Percentiles rank a stretch among this genome's conserved stretches.
phyloP scores from a whole-genome alignment of 768 basidiomycete genomes.

The Tulasnella sp. region DNA sequence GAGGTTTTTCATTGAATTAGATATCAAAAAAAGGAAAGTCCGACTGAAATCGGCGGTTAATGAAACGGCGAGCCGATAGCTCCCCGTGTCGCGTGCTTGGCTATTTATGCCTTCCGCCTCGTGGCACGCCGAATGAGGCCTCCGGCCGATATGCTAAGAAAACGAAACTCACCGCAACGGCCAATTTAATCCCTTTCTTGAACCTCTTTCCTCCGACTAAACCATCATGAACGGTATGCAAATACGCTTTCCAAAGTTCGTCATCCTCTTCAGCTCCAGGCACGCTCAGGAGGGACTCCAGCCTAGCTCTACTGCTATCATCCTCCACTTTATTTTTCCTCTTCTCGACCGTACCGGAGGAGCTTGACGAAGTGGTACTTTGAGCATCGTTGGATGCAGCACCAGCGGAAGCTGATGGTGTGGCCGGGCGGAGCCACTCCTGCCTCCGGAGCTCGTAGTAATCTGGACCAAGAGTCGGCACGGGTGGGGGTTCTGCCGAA shows the following conservation, averaged over 20 bases:
- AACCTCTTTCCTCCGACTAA: constrained; percentile 38
- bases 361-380: not conserved
- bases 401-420: not conserved
- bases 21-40: not conserved
- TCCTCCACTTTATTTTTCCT: not conserved
- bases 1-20: not conserved
- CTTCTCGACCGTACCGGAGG: not conserved
- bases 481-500: not conserved
- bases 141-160: not conserved
- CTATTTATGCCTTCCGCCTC: not conserved
- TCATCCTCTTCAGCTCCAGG: constrained; percentile 38
- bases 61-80: not conserved
- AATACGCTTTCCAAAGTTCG: constrained; percentile 37
- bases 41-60: not conserved
- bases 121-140: not conserved
- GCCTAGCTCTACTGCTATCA: constrained; percentile 14
- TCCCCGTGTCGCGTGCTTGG: constrained; percentile 4
- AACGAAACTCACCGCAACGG: constrained; percentile 36
- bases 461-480: constrained; percentile 29
- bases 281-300: constrained; percentile 35
- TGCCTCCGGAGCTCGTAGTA: constrained; percentile 31
- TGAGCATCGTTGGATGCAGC: constrained; percentile 8
- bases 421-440: constrained; percentile 27
- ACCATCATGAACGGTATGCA: constrained; percentile 36
- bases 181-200: constrained; percentile 38